Conservation (phyloP, 2,329 filamentous ascomycete species). For the Aspergillus sp. region DNA sequence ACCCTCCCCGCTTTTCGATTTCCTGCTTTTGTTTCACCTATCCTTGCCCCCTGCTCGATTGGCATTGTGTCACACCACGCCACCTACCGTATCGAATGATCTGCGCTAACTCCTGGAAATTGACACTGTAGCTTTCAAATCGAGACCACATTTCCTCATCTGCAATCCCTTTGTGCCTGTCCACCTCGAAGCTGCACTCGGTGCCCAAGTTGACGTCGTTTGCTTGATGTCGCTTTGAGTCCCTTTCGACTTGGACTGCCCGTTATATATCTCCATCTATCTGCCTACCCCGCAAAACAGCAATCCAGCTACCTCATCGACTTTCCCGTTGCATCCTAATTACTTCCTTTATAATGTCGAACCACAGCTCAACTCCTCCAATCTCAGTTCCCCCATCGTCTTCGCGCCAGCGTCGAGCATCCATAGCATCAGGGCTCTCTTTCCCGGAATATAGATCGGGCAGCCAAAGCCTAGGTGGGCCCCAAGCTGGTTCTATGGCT, state of each 20-base stretch:
- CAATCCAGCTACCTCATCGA: not conserved
- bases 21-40: not conserved
- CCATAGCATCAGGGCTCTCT: constrained; percentile 43
- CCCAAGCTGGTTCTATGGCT: constrained; percentile 51
- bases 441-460: constrained; percentile 40
- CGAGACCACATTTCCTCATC: not conserved
- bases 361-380: constrained; percentile 40
- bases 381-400: constrained; percentile 38
- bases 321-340: not conserved
- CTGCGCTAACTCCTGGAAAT: not conserved
- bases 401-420: constrained; percentile 46
- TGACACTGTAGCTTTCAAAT: not conserved
- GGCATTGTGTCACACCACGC: constrained; percentile 5
- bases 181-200: not conserved
- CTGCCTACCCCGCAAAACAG: not conserved
- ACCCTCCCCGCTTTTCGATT: not conserved
- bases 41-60: not conserved
- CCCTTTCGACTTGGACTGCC: not conserved
- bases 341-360: constrained; percentile 39
- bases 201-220: not conserved
- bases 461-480: constrained; percentile 17
- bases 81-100: not conserved
- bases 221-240: not conserved
- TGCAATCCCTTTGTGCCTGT: not conserved
- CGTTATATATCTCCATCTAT: not conserved